A percentile compares a stretch with the other conserved stretches of the same genome.
phyloP scores from a whole-genome alignment of 495 filamentous ascomycete species.

The Xylona heveae region DNA sequence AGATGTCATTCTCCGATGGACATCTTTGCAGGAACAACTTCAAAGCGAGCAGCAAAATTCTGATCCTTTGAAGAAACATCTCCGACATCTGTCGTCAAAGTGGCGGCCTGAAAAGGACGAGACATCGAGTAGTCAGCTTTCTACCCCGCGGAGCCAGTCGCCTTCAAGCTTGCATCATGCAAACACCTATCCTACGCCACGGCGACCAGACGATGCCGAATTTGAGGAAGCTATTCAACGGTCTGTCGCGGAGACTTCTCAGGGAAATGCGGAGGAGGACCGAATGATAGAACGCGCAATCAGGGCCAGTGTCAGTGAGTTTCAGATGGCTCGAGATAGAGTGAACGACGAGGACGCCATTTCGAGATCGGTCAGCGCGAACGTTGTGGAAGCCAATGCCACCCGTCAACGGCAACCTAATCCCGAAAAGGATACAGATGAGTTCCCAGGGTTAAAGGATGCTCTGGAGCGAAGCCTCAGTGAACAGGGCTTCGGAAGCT shows the following conservation, averaged over 20 bases:
- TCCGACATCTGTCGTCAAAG: too few relatives aligned
- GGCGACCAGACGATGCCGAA: too few relatives aligned
- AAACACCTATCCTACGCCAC: too few relatives aligned
- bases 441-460: background rate
- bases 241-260: conserved; percentile 46
- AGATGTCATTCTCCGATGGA: conserved; percentile 37
- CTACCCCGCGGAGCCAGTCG: too few relatives aligned
- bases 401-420: background rate
- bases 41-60: conserved; percentile 20
- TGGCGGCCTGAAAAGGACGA: too few relatives aligned
- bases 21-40: conserved; percentile 26
- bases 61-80: too few relatives aligned
- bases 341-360: conserved; percentile 13
- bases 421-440: background rate
- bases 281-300: conserved; percentile 45
- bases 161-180: too few relatives aligned
- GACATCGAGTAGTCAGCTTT: too few relatives aligned
- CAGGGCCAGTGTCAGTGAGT: conserved; percentile 38
- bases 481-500: background rate
- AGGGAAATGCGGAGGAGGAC: conserved; percentile 44
- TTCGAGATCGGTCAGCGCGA: conserved; percentile 13
- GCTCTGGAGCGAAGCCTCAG: background rate
- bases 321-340: conserved; percentile 20
- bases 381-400: conserved; percentile 9
- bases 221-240: conserved; percentile 46